Base-by-base conservation (phyloP, 805 yeast species). In the Metschnikowia noctiluminum region DNA sequence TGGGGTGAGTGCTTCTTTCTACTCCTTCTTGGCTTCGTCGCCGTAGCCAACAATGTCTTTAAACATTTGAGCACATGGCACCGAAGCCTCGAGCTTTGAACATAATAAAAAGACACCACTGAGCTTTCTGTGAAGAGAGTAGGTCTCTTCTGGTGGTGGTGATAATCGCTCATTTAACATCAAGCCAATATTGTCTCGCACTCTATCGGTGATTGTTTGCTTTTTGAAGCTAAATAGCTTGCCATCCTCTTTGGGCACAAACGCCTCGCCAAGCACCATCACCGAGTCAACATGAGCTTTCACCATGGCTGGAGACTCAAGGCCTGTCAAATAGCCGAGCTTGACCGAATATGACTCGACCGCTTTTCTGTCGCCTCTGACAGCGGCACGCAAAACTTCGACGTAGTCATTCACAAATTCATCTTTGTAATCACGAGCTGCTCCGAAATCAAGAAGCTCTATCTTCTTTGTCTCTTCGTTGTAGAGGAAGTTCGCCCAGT, bases 91-190 rank as follows among this genome's bases (percentile, higher is more conserved):
- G 67, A 94, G 75, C 58, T 88, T 79, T 3, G 98, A 87, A 70
- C 98, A 92, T 46, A 94, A 74, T 52, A 94, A 73, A 62, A 87
- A 94, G 1, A 94, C 96, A 10, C 99, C 99, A 62, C 96, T 87
- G 62, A 94, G 82, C 63, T 94, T 94, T 60, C 99, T 78, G 69
- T 94, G 99, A 58, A 94, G 74, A n/a, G 96, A 87, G 65, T 94
- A 94, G 0, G 99, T 94, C 67, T 94, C 99, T 62, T 94, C 98
- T 2, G 99, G 99, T 12, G 99, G 99, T 3, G 99, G 97, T 3
- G 96, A 82, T 52, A 94, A 73, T 57, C 99, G 80, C 66, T 94
- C 96, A 52, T 84, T 80, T 52, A 94, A 76, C 99, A 94, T 94
- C 46, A 91, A 70, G 2, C 89, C 84, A 56, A 94, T 89, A 60